These are phyloP conservation scores for Ascocoryne sarcoides DNA, from an alignment of 2,329 filamentous ascomycete species.

Conservation along the genomic window DNA sequence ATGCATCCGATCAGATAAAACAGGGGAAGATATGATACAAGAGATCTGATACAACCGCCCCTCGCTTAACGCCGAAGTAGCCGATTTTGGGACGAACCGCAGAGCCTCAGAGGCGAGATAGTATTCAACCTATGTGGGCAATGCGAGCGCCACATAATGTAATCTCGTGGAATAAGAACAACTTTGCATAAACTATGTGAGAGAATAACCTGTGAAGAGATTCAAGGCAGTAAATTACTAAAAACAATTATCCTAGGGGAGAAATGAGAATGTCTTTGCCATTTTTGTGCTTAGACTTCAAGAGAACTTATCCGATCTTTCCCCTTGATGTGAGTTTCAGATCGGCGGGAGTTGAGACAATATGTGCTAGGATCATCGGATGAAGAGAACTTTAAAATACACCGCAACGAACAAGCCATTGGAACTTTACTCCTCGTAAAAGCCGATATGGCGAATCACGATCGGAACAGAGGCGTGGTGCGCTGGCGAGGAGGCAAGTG, in stretches of 20 bases:
- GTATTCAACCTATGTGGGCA: too few relatives aligned
- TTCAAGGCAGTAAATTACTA: too few relatives aligned
- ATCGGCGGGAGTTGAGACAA: background rate
- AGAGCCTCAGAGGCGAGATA: too few relatives aligned
- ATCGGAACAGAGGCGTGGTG: too few relatives aligned
- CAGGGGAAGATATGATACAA: constrained; percentile 9
- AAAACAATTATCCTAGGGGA: too few relatives aligned
- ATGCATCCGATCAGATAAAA: constrained; percentile 11
- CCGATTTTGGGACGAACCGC: constrained; percentile 6
- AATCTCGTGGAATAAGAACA: background rate
- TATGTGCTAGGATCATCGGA: background rate
- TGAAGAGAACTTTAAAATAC: too few relatives aligned
- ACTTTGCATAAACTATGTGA: too few relatives aligned
- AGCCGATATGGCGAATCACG: too few relatives aligned
- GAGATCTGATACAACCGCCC: constrained; percentile 11
- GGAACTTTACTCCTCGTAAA: background rate
- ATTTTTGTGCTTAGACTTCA: background rate
- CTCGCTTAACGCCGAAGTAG: constrained; percentile 6
- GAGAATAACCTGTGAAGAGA: too few relatives aligned
- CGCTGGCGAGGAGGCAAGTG: too few relatives aligned
- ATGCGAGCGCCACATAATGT: background rate
- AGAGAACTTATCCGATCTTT: background rate
- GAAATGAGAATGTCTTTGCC: background rate
- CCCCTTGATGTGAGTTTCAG: background rate
- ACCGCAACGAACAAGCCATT: background rate